These are phyloP conservation scores for Saitozyma podzolica DNA, from an alignment of 768 basidiomycete species.

Conservation along the genomic window DNA sequence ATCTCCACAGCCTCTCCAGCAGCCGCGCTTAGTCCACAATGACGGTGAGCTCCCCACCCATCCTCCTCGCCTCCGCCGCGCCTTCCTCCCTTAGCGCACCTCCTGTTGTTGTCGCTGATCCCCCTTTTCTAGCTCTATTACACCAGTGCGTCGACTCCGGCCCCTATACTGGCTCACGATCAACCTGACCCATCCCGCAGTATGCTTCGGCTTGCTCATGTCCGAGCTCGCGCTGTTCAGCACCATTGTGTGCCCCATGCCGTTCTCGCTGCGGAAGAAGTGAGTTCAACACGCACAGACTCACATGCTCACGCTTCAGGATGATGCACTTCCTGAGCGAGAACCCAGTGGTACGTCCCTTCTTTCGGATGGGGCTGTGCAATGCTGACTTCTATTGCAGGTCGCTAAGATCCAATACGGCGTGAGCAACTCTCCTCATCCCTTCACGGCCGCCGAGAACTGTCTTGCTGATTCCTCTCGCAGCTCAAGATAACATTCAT, in stretches of 20 bases:
- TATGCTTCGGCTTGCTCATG: conserved; percentile 79
- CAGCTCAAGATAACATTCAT: conserved; percentile 89
- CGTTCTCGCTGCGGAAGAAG: conserved; percentile 63
- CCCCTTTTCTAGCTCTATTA: conserved; percentile 43
- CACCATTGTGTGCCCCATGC: conserved; percentile 65
- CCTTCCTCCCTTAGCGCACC: neutral
- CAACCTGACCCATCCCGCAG: conserved; percentile 24
- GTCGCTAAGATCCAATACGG: conserved; percentile 86
- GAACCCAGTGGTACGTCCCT: conserved; percentile 64
- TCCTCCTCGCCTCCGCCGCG: neutral
- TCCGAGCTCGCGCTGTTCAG: conserved; percentile 53
- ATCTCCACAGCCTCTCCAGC: too few relatives aligned
- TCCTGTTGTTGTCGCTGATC: conserved; percentile 1
- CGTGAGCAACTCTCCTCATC: conserved; percentile 25
- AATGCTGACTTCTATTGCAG: conserved; percentile 41
- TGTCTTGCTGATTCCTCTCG: conserved; percentile 1
- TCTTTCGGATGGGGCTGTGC: conserved; percentile 1
- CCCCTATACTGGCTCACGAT: neutral
- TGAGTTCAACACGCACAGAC: conserved; percentile 21
- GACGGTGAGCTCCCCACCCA: conserved; percentile 12
- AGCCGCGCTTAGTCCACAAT: neutral
- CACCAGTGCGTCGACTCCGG: conserved; percentile 15
- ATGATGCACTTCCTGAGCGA: conserved; percentile 58
- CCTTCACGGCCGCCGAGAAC: neutral
- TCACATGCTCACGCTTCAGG: conserved; percentile 18